Conservation (phyloP, 768 basidiomycete genomes). For the Termitomyces sp. region DNA sequence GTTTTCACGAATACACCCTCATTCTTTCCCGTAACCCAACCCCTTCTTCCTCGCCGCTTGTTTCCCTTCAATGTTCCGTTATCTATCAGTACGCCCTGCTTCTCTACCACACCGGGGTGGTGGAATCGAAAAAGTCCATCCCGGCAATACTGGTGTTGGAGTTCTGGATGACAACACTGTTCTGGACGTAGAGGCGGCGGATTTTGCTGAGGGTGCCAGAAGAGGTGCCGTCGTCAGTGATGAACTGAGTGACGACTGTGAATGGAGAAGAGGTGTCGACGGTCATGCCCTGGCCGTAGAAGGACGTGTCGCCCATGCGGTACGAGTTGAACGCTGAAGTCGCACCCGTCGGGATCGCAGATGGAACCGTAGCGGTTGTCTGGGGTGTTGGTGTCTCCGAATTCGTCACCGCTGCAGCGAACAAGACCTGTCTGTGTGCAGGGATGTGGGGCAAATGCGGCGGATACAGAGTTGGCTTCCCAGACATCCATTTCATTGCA, state of each 20-base stretch:
- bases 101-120: too few species aligned
- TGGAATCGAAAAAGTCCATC: constrained; percentile 32
- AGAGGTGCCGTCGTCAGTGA: constrained; percentile 38
- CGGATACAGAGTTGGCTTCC: constrained; percentile 48
- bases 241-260: constrained; percentile 57
- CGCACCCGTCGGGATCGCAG: constrained; percentile 25
- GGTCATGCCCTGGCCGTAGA: constrained; percentile 40
- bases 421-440: constrained; percentile 33
- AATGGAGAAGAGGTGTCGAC: constrained; percentile 45
- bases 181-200: constrained; percentile 29
- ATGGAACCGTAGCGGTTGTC: constrained; percentile 32
- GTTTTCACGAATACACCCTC: too few species aligned
- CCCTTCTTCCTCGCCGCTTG: too few species aligned
- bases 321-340: constrained; percentile 61
- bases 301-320: constrained; percentile 42
- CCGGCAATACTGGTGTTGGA: constrained; percentile 39
- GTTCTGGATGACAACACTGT: constrained; percentile 41
- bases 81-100: too few species aligned
- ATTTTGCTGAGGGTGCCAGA: constrained; percentile 47
- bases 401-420: constrained; percentile 37
- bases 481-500: constrained; percentile 58
- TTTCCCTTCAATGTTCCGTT: too few species aligned
- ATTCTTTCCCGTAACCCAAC: too few species aligned
- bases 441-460: constrained; percentile 52
- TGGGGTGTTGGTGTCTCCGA: constrained; percentile 19